Evolutionary conservation across 2,329 filamentous ascomycete species (phyloP).

Genomic region (Epichloe elymi): DNA sequence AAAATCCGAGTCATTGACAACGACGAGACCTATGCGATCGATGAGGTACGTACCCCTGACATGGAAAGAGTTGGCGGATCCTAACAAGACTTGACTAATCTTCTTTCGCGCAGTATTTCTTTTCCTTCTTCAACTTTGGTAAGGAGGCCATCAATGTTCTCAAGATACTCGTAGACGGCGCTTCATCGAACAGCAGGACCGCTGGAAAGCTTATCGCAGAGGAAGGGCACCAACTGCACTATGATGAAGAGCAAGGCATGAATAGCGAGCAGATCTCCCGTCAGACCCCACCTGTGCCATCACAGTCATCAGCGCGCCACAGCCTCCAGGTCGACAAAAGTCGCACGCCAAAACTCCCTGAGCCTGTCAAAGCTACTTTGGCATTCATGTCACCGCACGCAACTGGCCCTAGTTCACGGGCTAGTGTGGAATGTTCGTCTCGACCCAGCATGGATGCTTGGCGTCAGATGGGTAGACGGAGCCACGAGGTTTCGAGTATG

Average conservation of each 20-base stretch:
- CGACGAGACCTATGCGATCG: slow-evolving; percentile 86
- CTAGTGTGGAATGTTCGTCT: slow-evolving; percentile 36
- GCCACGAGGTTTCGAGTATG: slow-evolving; percentile 35
- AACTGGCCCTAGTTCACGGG: slow-evolving; percentile 36
- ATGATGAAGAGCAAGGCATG: background rate
- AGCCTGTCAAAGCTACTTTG: slow-evolving; percentile 49
- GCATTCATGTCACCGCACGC: slow-evolving; percentile 35
- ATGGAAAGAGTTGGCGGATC: background rate
- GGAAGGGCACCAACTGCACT: slow-evolving; percentile 7
- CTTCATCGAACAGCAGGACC: slow-evolving; percentile 28
- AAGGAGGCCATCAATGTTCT: slow-evolving; percentile 73
- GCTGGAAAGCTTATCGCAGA: slow-evolving; percentile 11
- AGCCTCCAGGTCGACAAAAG: slow-evolving; percentile 17
- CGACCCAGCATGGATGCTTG: slow-evolving; percentile 42
- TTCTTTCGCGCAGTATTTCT: slow-evolving; percentile 60
- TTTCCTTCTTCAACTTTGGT: slow-evolving; percentile 83
- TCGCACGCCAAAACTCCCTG: slow-evolving; percentile 31
- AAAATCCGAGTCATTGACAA: slow-evolving; percentile 89
- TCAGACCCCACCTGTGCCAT: slow-evolving; percentile 1
- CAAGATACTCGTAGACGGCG: slow-evolving; percentile 56
- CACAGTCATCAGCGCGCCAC: slow-evolving; percentile 10
- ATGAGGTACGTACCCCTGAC: slow-evolving; percentile 49
- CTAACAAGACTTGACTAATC: background rate
- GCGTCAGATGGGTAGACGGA: slow-evolving; percentile 33
- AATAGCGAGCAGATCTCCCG: background rate